These are phyloP conservation scores for Secale cereale DNA, from an alignment of 176 grass and related monocot genomes.

Conservation along the genomic window DNA sequence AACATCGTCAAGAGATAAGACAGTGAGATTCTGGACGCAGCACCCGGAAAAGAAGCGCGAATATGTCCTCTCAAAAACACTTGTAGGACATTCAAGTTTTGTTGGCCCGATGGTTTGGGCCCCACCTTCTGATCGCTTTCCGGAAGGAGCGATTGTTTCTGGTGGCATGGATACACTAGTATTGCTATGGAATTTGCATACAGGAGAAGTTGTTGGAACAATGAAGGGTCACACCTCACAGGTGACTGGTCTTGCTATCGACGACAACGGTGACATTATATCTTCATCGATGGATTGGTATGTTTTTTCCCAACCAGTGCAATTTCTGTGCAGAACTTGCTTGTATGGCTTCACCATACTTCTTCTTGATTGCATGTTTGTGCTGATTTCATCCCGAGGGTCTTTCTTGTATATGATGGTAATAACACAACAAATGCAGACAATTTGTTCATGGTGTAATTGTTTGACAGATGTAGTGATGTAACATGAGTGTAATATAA, in stretches of 20 bases:
- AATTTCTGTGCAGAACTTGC: background rate
- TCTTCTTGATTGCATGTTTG: background rate
- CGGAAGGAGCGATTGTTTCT: slow-evolving; percentile 83
- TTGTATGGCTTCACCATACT: background rate
- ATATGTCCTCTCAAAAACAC: slow-evolving; percentile 73
- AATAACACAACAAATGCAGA: background rate
- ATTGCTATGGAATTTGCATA: slow-evolving; percentile 68
- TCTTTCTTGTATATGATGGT: slow-evolving; percentile 1
- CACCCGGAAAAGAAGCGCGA: slow-evolving; percentile 48
- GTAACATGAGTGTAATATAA: background rate
- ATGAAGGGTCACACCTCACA: slow-evolving; percentile 86
- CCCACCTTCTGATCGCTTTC: slow-evolving; percentile 57
- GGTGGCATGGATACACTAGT: slow-evolving; percentile 91
- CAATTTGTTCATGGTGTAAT: background rate
- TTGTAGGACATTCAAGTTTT: slow-evolving; percentile 81
- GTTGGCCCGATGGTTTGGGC: slow-evolving; percentile 89
- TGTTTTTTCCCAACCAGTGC: background rate
- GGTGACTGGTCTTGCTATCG: slow-evolving; percentile 78
- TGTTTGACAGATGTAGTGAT: background rate
- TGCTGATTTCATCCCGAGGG: background rate
- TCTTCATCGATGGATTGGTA: slow-evolving; percentile 98
- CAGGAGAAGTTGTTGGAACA: slow-evolving; percentile 58
- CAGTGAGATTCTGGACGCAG: slow-evolving; percentile 64
- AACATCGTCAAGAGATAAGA: slow-evolving; percentile 81
- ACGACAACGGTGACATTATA: slow-evolving; percentile 85